Evolutionary conservation across 176 grass and related monocot genomes (phyloP).

Genomic region (Echinochloa phyllopogon): DNA sequence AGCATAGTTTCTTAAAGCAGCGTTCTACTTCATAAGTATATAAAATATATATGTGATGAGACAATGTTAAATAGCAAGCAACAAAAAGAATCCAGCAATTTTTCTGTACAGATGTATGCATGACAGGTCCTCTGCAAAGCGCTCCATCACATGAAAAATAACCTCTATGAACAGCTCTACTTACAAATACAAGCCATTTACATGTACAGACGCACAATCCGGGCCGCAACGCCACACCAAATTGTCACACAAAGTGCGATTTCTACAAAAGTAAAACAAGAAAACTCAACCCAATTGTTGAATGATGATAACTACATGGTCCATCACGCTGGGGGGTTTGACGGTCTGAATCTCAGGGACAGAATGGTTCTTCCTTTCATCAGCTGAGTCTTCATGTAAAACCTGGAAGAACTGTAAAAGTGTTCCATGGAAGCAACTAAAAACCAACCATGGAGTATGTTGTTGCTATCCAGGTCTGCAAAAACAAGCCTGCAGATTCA

Average conservation of each 20-base stretch:
- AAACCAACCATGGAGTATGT: conserved; percentile 27
- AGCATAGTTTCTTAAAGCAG: background rate
- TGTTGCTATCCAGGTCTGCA: background rate
- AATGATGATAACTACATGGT: background rate
- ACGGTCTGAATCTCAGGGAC: background rate
- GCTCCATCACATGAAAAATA: background rate
- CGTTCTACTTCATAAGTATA: background rate
- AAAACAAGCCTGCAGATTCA: conserved; percentile 7
- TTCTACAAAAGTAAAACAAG: background rate
- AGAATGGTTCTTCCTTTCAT: background rate
- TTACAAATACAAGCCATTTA: conserved; percentile 31
- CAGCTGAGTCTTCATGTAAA: background rate
- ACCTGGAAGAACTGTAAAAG: background rate
- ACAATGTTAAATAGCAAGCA: background rate
- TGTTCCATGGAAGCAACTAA: conserved; percentile 15
- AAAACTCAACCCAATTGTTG: background rate
- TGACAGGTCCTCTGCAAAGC: conserved; percentile 34
- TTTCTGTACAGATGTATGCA: conserved; percentile 26
- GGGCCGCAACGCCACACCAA: background rate
- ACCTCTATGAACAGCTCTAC: conserved; percentile 17
- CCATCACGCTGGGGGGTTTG: background rate
- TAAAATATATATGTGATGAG: conserved; percentile 1
- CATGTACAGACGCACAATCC: conserved; percentile 29
- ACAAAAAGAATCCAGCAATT: background rate
- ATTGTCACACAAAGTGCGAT: background rate